Base-by-base conservation (phyloP, 108 stramenopile species). In the Fragilaria crotonensis region DNA sequence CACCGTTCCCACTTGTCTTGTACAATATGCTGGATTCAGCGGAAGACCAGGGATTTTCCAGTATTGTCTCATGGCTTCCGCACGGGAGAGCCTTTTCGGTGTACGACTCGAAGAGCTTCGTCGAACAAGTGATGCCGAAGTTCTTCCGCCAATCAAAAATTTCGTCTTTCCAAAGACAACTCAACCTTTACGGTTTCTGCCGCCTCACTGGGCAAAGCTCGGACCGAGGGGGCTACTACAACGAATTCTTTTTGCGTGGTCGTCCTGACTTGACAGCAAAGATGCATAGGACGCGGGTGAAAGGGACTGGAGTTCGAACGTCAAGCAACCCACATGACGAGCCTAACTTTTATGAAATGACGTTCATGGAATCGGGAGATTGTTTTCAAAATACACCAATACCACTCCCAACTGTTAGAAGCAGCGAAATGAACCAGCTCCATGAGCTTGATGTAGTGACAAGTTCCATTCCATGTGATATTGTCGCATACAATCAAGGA, bases 61-160 rank as follows among this genome's bases (percentile, higher is more conserved):
- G 28, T 44, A 74, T 85, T 41, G 70, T 83, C 21, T 85, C 84
- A 1, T 89, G 83, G 83, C 70, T 73, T 48, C 62, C 78, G 23
- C 66, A 81, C 45, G 87, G 87, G 19, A 63, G 68, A 36, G 71
- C 67, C 46, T 89, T 89, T 52, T 56, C 67, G 22, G 67, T 89
- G 20, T 79, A 81, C 56, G 60, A 79, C 23, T 67, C 70, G n/a
- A 64, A 80, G 7, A 54, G 45, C 20, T 87, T 90, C 55, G 79
- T 79, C 21, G 55, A 71, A 5, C 53, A 83, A n/a, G 54, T 93
- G 29, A 71, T 97, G 72, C 93, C 91, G 7, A 45, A 47, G 0
- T 93, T 87, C 76, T 97, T 97, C 64, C 78, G 83, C n/a, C 94
- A 91, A 54, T 73, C 84, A 30, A 87, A 87, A 62, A 80, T 82